Base-by-base conservation (phyloP, 257 asterid species). In the Voacanga thouarsii region DNA sequence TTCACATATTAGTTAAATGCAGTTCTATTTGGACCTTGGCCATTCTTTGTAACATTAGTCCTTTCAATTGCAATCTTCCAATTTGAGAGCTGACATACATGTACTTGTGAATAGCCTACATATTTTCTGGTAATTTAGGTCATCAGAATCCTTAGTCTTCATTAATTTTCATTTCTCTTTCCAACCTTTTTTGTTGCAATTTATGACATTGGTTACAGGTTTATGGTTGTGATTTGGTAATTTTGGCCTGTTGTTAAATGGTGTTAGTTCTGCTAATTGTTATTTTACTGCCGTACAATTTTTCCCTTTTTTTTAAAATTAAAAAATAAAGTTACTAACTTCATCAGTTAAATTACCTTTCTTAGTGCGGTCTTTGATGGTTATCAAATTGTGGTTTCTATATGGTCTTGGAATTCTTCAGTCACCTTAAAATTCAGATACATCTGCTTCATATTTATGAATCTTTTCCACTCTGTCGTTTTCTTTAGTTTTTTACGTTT, bases 401-500 rank as follows among this genome's bases (percentile, higher is more conserved):
- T 2, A 18, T 71, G 47, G 43, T 43, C n/a, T 78, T 68, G 44
- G 60, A 53, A 60, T 44, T 59, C 7, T 26, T 70, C 55, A 11
- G n/a, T 37, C 68, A 44, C 65, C 45, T 76, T 33, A 55, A 45
- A 12, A 4, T 71, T 47, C 80, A 26, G 26, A 28, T 79, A 9
- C 64, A 30, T 63, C 21, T 56, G 57, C 24, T 24, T 56, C 56
- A 9, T 18, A 71, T 33, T 55, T 24, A 8, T 57, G 45, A 60
- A 68, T n/a, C 45, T 57, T 28, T 12, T 44, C 55, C 41, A 71
- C 15, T 72, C 55, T 64, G 33, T 71, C 39, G 53, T 63, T 77
- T 50, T 55, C 30, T 39, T 51, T 24, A 16, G 78, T 53, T 67
- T 33, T 33, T 75, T 74, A 55, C 75, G 51, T 74, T 78, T 74